A percentile compares a stretch with the other conserved stretches of the same genome.
Evolutionary conservation across 2,329 filamentous ascomycete genomes (phyloP).

Genomic region (Pseudocercospora musae): DNA sequence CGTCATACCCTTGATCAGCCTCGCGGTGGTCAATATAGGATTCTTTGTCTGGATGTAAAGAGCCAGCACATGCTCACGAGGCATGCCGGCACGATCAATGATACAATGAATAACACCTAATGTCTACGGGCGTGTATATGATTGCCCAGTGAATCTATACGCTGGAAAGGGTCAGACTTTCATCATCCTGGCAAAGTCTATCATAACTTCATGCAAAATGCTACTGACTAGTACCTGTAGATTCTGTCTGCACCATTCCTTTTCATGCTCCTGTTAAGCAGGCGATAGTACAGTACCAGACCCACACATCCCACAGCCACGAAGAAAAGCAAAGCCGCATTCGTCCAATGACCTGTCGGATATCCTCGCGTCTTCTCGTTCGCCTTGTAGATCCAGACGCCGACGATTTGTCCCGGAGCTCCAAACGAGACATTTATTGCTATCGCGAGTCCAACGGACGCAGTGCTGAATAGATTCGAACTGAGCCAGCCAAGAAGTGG

Average conservation of each 20-base stretch:
- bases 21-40: conserved; percentile 12
- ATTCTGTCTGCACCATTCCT: conserved; percentile 14
- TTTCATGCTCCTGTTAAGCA: conserved; percentile 39
- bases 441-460: conserved; percentile 64
- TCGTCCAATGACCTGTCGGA: conserved; percentile 68
- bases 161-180: background rate
- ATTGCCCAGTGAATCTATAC: background rate
- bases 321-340: conserved; percentile 59
- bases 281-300: conserved; percentile 56
- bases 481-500: conserved; percentile 69
- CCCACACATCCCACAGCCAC: conserved; percentile 55
- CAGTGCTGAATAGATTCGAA: conserved; percentile 64
- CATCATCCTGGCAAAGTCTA: background rate
- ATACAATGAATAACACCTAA: background rate
- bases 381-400: conserved; percentile 70
- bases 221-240: conserved; percentile 21
- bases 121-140: background rate
- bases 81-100: background rate
- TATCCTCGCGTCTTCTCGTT: conserved; percentile 60
- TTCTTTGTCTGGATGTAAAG: conserved; percentile 9
- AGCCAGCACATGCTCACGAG: background rate
- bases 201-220: background rate
- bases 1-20: conserved; percentile 7
- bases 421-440: conserved; percentile 68
- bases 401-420: conserved; percentile 67